Evolutionary conservation across 2,329 filamentous ascomycete species (phyloP).

Genomic region (Stagonosporopsis cucurbitacearum): DNA sequence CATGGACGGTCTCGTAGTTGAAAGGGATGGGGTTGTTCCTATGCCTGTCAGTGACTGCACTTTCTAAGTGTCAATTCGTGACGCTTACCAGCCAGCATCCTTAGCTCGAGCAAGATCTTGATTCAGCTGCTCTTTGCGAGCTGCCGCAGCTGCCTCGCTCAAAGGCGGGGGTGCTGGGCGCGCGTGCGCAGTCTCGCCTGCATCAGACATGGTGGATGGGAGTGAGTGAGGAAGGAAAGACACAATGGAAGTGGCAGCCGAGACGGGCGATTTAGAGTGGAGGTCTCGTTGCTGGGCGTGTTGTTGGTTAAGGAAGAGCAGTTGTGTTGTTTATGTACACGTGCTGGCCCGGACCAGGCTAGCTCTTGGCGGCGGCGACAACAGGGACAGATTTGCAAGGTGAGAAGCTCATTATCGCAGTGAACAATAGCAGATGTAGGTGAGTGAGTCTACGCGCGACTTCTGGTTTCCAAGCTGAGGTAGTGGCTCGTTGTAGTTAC

Average conservation of each 20-base stretch:
- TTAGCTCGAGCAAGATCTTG: slow-evolving; percentile 36
- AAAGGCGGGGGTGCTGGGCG: slow-evolving; percentile 11
- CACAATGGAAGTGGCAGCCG: neutral
- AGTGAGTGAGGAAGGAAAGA: neutral
- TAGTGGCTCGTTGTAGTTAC: neutral
- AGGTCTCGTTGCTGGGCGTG: neutral
- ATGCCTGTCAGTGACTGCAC: neutral
- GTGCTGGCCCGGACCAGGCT: neutral
- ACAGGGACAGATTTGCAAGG: neutral
- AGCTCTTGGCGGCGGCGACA: slow-evolving; percentile 3
- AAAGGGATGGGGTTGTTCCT: slow-evolving; percentile 52
- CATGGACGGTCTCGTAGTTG: slow-evolving; percentile 55
- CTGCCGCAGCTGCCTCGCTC: slow-evolving; percentile 13
- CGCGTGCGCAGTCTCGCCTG: slow-evolving; percentile 5
- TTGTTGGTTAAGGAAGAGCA: neutral
- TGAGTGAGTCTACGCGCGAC: neutral
- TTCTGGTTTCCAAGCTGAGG: neutral
- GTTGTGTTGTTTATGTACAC: slow-evolving; percentile 7
- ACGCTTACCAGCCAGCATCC: slow-evolving; percentile 53
- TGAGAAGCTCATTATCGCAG: neutral
- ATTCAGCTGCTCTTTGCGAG: slow-evolving; percentile 34
- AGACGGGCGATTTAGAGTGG: neutral
- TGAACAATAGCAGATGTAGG: neutral
- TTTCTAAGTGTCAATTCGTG: too few relatives aligned
- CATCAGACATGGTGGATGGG: slow-evolving; percentile 9